These are phyloP conservation scores for Trypanosoma lewisi DNA, from an alignment of 208 protist genomes.

Conservation along the genomic window DNA sequence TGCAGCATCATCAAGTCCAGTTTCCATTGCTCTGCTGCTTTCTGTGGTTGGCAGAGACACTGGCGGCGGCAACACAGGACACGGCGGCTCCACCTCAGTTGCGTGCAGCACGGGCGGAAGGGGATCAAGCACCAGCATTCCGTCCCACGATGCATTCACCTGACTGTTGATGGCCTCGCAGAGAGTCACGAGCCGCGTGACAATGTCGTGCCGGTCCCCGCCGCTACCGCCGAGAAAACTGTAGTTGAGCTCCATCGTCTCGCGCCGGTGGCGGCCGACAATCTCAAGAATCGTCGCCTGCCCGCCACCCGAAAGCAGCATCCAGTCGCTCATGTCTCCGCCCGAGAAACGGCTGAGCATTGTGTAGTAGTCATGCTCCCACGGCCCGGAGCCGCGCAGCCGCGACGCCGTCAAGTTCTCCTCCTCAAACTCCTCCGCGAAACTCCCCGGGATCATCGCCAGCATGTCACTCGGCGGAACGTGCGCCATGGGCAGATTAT, in stretches of 20 bases:
- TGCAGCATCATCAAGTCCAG: background rate
- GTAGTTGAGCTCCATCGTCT: slow-evolving; percentile 3
- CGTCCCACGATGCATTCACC: slow-evolving; percentile 23
- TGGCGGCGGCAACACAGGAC: background rate
- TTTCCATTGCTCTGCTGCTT: background rate
- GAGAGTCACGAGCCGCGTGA: slow-evolving; percentile 31
- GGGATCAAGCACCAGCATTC: slow-evolving; percentile 25
- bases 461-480: slow-evolving; percentile 11
- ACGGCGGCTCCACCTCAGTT: slow-evolving; percentile 25
- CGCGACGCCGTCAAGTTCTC: background rate
- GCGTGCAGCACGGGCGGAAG: slow-evolving; percentile 31
- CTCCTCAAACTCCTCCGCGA: background rate
- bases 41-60: background rate
- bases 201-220: slow-evolving; percentile 17
- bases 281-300: slow-evolving; percentile 7
- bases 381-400: slow-evolving; percentile 7
- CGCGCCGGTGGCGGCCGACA: background rate
- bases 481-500: background rate
- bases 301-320: background rate
- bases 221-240: background rate
- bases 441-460: slow-evolving; percentile 8
- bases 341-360: background rate
- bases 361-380: slow-evolving; percentile 1
- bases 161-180: slow-evolving; percentile 27
- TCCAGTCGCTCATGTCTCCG: slow-evolving; percentile 5